Evolutionary conservation across 805 yeast species (phyloP).

Genomic region (Candida berthetii): DNA sequence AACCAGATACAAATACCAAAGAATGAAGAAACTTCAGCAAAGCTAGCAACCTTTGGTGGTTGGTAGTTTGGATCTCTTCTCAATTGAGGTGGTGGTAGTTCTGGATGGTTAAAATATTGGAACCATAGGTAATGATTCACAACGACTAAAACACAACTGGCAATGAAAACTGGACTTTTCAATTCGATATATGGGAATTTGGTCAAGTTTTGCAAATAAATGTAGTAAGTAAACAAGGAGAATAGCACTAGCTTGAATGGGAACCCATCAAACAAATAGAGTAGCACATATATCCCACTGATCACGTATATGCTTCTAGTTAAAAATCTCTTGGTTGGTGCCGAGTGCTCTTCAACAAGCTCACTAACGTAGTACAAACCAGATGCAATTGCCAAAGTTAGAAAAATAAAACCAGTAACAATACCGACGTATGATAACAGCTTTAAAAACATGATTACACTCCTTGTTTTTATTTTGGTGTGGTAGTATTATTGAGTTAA

Average conservation of each 20-base stretch:
- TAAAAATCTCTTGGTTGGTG: slow-evolving; percentile 70
- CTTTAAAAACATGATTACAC: slow-evolving; percentile 44
- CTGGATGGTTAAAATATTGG: slow-evolving; percentile 67
- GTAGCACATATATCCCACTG: slow-evolving; percentile 45
- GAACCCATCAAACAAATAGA: slow-evolving; percentile 72
- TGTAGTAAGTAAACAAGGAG: slow-evolving; percentile 61
- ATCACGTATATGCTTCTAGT: slow-evolving; percentile 56
- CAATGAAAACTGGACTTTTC: slow-evolving; percentile 62
- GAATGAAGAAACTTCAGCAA: slow-evolving; percentile 90
- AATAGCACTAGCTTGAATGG: slow-evolving; percentile 65
- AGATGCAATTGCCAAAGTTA: slow-evolving; percentile 73
- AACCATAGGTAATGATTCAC: slow-evolving; percentile 89
- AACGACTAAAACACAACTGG: slow-evolving; percentile 67
- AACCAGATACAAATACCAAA: slow-evolving; percentile 94
- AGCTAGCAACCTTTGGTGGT: slow-evolving; percentile 69
- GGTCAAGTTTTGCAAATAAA: slow-evolving; percentile 72
- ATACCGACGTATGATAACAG: slow-evolving; percentile 56
- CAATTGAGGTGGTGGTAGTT: slow-evolving; percentile 58
- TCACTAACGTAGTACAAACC: slow-evolving; percentile 91
- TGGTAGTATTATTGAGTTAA: too few relatives aligned
- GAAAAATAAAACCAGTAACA: slow-evolving; percentile 51
- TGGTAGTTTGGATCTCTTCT: slow-evolving; percentile 51
- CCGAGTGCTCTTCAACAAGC: slow-evolving; percentile 88
- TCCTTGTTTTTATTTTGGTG: neutral
- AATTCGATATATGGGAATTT: slow-evolving; percentile 82